Base-by-base conservation (phyloP, 768 basidiomycete genomes). In the Lepiota venenata region DNA sequence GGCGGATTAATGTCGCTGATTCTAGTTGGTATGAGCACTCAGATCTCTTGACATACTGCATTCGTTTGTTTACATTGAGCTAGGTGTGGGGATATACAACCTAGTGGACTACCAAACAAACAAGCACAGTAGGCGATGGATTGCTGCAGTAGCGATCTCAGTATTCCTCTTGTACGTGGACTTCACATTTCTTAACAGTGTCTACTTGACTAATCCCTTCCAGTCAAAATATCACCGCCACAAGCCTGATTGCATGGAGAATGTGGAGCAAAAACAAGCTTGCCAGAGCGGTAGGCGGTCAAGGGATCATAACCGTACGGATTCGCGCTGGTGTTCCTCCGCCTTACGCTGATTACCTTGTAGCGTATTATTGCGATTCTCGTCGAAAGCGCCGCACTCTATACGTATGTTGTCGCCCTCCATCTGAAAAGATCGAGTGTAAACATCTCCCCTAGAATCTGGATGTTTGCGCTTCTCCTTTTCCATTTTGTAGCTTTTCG, bases 361-460 rank as follows among this genome's bases (percentile, higher is more conserved):
- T 16, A 52, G 50, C 9, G 40, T n/a, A 16, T 37, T 15, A 44
- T 44, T 16, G 50, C 35, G 0, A 52, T 52, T 22, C 8, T 44
- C 4, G 29, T 43, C 11, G 50, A 52, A n/a, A 52, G 50, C 15
- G 50, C 42, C 3, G 50, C 50, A 5, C 18, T 52, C 20, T 27
- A 52, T 15, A 52, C 50, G 50, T 52, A 20, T 7, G 42, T 35
- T 14, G 4, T 27, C 32, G 20, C 29, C 2, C 5, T 32, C 20
- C 10, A 5, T 12, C 35, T 25, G 25, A 22, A 37, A 29, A 27
- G 25, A 50, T 3, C 15, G 32, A 32, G 21, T 2, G 12, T 32
- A 3, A 3, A 9, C 32, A 29, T 25, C 32, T 3, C n/a, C 25
- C 20, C 5, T 3, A 52, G 50, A 35, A 11, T 22, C 1, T 52